Conservation (phyloP, 1,139 yeast genomes). For the Geotrichum klebahnii region DNA sequence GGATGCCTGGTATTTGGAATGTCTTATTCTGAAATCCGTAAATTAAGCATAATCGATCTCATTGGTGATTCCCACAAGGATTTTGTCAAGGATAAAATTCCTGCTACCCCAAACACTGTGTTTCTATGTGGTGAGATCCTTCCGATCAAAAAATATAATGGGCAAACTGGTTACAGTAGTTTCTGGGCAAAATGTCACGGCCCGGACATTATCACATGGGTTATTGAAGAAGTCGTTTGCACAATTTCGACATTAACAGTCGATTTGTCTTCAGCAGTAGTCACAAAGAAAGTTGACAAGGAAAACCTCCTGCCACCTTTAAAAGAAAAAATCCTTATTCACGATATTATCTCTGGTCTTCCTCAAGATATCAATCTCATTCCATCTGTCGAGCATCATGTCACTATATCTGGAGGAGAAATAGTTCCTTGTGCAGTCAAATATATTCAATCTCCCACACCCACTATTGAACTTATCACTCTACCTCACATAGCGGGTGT, state of each 20-base stretch:
- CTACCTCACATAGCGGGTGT: conserved; percentile 86
- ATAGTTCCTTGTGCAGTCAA: conserved; percentile 16
- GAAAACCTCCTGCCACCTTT: conserved; percentile 23
- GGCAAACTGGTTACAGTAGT: conserved; percentile 38
- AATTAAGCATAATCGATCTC: conserved; percentile 66
- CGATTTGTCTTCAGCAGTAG: conserved; percentile 31
- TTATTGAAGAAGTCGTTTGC: conserved; percentile 83
- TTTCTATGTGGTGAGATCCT: conserved; percentile 55
- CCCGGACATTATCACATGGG: conserved; percentile 68
- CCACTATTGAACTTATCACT: conserved; percentile 37
- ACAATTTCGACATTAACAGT: conserved; percentile 65
- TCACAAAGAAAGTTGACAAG: conserved; percentile 28
- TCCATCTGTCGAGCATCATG: conserved; percentile 16
- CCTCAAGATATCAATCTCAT: conserved; percentile 18
- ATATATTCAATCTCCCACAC: not conserved
- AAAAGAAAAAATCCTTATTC: conserved; percentile 19
- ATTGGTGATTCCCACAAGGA: conserved; percentile 61
- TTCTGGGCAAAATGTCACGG: conserved; percentile 71
- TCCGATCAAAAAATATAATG: conserved; percentile 47
- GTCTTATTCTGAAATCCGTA: conserved; percentile 58
- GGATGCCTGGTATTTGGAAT: conserved; percentile 87
- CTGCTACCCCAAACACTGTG: conserved; percentile 42
- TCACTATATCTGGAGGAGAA: conserved; percentile 19
- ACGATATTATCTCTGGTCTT: conserved; percentile 23
- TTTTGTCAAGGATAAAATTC: conserved; percentile 18